Base-by-base conservation (phyloP, 2,329 filamentous ascomycete species). In the Aspergillus cejpii region DNA sequence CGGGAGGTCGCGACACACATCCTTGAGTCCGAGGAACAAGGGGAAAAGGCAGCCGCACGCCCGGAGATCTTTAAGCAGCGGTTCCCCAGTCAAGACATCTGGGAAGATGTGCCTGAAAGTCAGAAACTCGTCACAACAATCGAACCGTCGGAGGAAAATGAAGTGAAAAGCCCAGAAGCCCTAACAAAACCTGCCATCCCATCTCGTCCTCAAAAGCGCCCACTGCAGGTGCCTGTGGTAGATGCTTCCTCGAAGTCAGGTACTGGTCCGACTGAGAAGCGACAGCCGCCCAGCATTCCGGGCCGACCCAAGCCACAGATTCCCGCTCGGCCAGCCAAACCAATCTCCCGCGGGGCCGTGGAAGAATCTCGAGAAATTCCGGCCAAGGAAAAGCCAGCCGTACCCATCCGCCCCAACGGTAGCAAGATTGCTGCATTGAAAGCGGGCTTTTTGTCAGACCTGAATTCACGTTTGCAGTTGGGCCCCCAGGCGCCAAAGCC, bases 21-120 rank as follows among this genome's bases (percentile, higher is more conserved):
- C n/a, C 47, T 65, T 7, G 56, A 60, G 39, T 56, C 60, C 6
- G 60, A 62, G 37, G 58, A 62, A 1, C 51, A 49, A 20, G 42
- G 45, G 10, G 51, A 53, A 19, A 56, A 56, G 31, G 24, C 41
- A 31, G 57, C 65, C 12, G 48, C 58, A 14, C 68, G 83, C 17
- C 78, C 83, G 4, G 73, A 72, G 12, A 62, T 77, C 54, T 34
- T 58, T 19, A 74, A 80, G 46, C 81, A 83, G 41, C 81, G 88
- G 10, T 97, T 97, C 64, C 91, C 91, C 0, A 95, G 90, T 63
- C 81, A 82, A 43, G 91, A 97, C 67, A 81, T 96, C 33, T 96
- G 91, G 91, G 91, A 97, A 69, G 91, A 97, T 64, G 83, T 80
- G 0, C 91, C 91, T 1, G 88, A 94, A 57, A 91, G 87, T 58